Conservation (phyloP, 257 asterid species). For the Cinchona pubescens region DNA sequence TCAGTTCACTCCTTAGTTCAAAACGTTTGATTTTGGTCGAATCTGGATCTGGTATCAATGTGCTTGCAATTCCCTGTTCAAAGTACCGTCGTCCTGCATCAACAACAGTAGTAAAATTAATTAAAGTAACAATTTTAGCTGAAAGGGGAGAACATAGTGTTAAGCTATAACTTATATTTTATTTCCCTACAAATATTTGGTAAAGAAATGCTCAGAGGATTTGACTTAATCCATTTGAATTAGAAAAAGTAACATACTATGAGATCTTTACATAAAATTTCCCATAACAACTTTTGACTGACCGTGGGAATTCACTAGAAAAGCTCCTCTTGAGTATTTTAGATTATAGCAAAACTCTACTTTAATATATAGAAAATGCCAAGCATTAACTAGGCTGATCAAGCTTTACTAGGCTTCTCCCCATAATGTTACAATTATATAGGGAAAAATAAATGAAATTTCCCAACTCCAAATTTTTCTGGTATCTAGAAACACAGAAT, state of each 20-base stretch:
- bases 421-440: no score
- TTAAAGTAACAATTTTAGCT: constrained; percentile 9
- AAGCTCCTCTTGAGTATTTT: background rate
- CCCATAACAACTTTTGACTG: background rate
- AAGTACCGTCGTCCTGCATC: constrained; percentile 43
- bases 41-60: constrained; percentile 44
- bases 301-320: background rate
- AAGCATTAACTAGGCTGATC: no score
- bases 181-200: background rate
- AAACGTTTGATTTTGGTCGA: constrained; percentile 67
- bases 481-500: background rate
- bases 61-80: constrained; percentile 40
- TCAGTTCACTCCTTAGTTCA: constrained; percentile 75
- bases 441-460: no score
- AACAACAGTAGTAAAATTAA: background rate
- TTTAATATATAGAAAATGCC: no score
- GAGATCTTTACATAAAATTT: background rate
- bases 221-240: no score
- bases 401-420: no score
- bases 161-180: background rate
- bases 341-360: no score
- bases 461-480: background rate
- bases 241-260: no score
- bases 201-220: no score
- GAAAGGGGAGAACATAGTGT: background rate